Evolutionary conservation across 176 grass and related monocot genomes (phyloP).

Genomic region (Rhynchospora pubera): DNA sequence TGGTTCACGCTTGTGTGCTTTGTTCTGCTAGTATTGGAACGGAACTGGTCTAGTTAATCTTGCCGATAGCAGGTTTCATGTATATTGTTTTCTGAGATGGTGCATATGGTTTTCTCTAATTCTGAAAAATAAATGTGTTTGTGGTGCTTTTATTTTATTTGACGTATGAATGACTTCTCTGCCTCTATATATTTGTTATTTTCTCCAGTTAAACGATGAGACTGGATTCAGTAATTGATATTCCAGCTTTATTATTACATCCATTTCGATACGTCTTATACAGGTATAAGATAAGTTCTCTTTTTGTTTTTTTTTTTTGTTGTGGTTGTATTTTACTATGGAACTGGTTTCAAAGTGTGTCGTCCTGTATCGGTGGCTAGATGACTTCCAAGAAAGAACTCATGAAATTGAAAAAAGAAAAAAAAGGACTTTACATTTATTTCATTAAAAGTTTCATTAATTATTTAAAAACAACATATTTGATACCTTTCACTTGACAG

Average conservation of each 20-base stretch:
- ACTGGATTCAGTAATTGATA: neutral
- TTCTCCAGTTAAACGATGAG: neutral
- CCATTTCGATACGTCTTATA: neutral
- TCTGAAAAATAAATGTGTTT: conserved; percentile 1
- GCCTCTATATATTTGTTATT: neutral
- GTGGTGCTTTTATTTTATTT: conserved; percentile 14
- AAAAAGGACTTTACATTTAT: too few relatives aligned
- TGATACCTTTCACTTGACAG: too few relatives aligned
- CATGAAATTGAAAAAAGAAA: too few relatives aligned
- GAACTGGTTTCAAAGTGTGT: too few relatives aligned
- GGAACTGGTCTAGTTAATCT: conserved; percentile 13
- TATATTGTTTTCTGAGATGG: conserved; percentile 18
- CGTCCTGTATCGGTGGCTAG: too few relatives aligned
- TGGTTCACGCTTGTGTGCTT: neutral
- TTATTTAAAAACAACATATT: too few relatives aligned
- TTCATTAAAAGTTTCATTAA: too few relatives aligned
- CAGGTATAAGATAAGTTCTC: neutral
- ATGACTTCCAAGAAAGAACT: too few relatives aligned
- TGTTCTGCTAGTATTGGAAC: neutral
- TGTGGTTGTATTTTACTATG: too few relatives aligned
- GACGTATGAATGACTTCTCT: neutral
- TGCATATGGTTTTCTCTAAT: neutral
- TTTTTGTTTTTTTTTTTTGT: too few relatives aligned
- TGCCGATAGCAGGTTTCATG: neutral
- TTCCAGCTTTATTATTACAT: neutral